Conservation (phyloP, 495 filamentous ascomycete species). For the Tuber magnatum region DNA sequence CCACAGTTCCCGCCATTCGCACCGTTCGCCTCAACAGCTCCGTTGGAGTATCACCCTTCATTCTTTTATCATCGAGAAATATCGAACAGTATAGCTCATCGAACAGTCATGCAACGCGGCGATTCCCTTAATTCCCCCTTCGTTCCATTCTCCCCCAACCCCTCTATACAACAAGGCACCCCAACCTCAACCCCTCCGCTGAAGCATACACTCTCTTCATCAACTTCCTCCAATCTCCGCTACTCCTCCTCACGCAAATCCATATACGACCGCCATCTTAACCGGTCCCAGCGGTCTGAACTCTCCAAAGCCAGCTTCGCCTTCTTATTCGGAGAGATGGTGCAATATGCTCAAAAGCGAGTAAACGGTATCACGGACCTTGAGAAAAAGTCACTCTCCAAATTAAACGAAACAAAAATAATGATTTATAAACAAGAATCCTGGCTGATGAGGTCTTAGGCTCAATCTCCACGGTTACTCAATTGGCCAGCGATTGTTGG, state of each 20-base stretch:
- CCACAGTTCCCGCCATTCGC: background rate
- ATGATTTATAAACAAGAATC: background rate
- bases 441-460: conserved; percentile 45
- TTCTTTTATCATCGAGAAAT: background rate
- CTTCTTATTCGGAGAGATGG: conserved; percentile 94
- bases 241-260: conserved; percentile 94
- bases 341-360: conserved; percentile 82
- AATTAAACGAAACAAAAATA: background rate
- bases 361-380: conserved; percentile 89
- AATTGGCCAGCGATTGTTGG: conserved; percentile 85
- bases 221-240: conserved; percentile 59
- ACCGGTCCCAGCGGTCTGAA: conserved; percentile 77
- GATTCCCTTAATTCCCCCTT: conserved; percentile 34
- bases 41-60: background rate
- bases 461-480: conserved; percentile 93
- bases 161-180: conserved; percentile 36
- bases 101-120: conserved; percentile 26
- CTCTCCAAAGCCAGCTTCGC: conserved; percentile 88
- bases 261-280: conserved; percentile 93
- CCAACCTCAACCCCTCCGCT: conserved; percentile 36
- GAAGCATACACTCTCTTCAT: conserved; percentile 30
- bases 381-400: conserved; percentile 63
- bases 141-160: conserved; percentile 39
- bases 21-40: background rate
- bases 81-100: conserved; percentile 1